Base-by-base conservation (phyloP, 2,329 filamentous ascomycete species). In the Aspergillus calidoustus region DNA sequence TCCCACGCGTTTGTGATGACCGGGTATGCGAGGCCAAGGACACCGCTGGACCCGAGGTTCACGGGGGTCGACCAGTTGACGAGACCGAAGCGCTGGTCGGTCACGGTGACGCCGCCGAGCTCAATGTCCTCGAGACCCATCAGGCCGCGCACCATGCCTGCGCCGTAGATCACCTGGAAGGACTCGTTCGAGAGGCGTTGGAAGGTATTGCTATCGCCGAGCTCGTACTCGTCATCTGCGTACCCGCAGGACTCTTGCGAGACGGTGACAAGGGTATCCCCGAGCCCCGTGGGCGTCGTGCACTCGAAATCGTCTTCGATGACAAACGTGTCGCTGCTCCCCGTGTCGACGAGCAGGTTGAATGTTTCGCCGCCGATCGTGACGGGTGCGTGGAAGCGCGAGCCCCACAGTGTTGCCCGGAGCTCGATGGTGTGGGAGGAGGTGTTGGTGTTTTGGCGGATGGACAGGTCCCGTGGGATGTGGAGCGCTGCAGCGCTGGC, bases 301-400 rank as follows among this genome's bases (percentile, higher is more conserved):
- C 79, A 81, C 22, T 67, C 57, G 55, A 77, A 79, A 3, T 72
- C 72, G 0, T 60, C 63, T 25, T 73, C 64, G 0, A 76, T 73
- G 1, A 83, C 67, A 79, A 81, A 84, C 1, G 80, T 81, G 61
- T 84, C 82, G 56, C 76, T 78, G 54, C 78, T 81, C 15, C 82
- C 82, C 3, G 80, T 83, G 63, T 84, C 82, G 59, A 84, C 69
- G 23, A 81, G 74, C 0, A 77, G 68, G 1, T 76, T 62, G 49
- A 82, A 71, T 1, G 62, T 69, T 41, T 76, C 61, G 3, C 54
- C 59, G 4, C 75, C 76, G 53, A 79, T 49, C 0, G 54, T 62
- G 48, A 66, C 63, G 6, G 43, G 34, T 1, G 50, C 59, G 13
- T 57, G 23, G 49, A 38, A 61, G 38, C 59, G 59, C 8, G 22